A percentile compares a stretch with the other conserved stretches of the same genome.
Conservation (phyloP, 2,329 filamentous ascomycete genomes). For the Beauveria sp. region DNA sequence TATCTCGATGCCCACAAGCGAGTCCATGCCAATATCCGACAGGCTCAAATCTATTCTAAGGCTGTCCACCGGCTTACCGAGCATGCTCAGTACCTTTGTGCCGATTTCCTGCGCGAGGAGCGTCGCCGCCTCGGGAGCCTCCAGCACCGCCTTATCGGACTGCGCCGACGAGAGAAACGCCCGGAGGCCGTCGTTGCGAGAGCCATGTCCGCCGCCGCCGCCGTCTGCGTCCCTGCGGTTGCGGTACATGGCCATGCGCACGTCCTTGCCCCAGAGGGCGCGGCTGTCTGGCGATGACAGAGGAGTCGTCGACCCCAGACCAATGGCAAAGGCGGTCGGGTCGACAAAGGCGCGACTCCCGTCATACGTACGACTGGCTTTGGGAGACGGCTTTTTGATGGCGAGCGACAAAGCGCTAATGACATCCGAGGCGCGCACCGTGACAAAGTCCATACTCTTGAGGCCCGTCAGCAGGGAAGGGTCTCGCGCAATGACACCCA, state of each 20-base stretch:
- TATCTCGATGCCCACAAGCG: constrained; percentile 17
- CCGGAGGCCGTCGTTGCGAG: background rate
- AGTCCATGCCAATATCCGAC: constrained; percentile 15
- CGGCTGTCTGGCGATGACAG: background rate
- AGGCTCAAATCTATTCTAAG: constrained; percentile 6
- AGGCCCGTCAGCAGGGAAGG: background rate
- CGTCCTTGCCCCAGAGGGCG: background rate
- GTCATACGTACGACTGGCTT: background rate
- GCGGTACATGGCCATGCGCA: background rate
- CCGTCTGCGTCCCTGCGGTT: constrained; percentile 3
- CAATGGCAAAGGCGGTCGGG: background rate
- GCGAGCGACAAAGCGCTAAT: background rate
- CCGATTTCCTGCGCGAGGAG: constrained; percentile 11
- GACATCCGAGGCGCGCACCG: background rate
- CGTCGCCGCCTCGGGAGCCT: background rate
- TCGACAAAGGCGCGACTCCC: background rate
- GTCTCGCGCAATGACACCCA: constrained; percentile 24
- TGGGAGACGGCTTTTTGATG: background rate
- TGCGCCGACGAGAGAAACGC: background rate
- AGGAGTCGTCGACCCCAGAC: background rate
- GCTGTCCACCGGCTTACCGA: constrained; percentile 11
- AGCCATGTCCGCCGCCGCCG: background rate
- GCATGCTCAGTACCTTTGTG: constrained; percentile 11
- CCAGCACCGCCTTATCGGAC: background rate
- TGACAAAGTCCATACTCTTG: background rate